phyloP scores from a whole-genome alignment of 371 early-diverging fungal species.

The Zychaea mexicana region DNA sequence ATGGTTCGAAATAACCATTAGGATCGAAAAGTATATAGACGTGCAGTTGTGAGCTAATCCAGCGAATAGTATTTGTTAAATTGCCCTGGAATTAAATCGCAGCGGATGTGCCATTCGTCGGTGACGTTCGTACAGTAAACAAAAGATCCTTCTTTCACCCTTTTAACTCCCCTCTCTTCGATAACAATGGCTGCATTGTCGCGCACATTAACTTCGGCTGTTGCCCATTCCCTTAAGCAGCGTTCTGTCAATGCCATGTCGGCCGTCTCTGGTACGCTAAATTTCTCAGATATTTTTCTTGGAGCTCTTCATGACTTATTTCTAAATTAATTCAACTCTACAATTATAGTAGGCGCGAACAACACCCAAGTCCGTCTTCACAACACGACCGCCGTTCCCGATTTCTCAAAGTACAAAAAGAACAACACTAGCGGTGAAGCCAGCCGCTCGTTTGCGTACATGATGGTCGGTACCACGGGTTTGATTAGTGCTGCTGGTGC shows the following conservation, averaged over 20 bases:
- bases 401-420: conserved; percentile 70
- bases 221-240: conserved; percentile 7
- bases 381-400: conserved; percentile 67
- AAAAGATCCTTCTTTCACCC: conserved; percentile 5
- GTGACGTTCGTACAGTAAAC: not conserved
- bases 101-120: not conserved
- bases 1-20: too few species aligned
- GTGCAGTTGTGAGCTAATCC: too few species aligned
- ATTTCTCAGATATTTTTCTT: too few species aligned
- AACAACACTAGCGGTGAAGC: conserved; percentile 58
- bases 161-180: conserved; percentile 9
- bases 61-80: too few species aligned
- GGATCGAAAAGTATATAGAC: too few species aligned
- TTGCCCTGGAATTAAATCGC: not conserved
- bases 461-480: conserved; percentile 93
- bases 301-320: too few species aligned
- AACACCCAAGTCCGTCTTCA: conserved; percentile 36
- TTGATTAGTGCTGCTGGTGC: conserved; percentile 85
- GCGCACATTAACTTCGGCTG: conserved; percentile 9
- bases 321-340: not conserved
- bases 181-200: conserved; percentile 9
- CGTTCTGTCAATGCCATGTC: not conserved
- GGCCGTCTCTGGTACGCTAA: not conserved
- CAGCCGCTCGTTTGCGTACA: conserved; percentile 86
- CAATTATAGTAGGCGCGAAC: not conserved